These are phyloP conservation scores for Candida nonsorbophila DNA, from an alignment of 805 yeast genomes.

Conservation along the genomic window DNA sequence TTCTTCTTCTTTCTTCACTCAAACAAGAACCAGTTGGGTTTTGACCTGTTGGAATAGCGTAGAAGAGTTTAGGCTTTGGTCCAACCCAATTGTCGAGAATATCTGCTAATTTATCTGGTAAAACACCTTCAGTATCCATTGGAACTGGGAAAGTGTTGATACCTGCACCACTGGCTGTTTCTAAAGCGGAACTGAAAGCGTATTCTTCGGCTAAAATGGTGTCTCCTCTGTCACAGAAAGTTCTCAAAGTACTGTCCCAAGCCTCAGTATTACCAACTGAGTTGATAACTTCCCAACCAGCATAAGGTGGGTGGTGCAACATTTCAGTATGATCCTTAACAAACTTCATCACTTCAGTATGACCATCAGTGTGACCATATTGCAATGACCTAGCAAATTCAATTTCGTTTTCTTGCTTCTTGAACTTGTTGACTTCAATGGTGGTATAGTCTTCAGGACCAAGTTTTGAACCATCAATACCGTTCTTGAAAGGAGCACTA, in stretches of 20 bases:
- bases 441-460: conserved; percentile 30
- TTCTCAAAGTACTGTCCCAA: conserved; percentile 78
- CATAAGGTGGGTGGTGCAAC: conserved; percentile 41
- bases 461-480: conserved; percentile 67
- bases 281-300: conserved; percentile 65
- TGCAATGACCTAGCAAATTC: conserved; percentile 85
- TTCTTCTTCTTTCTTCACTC: conserved; percentile 67
- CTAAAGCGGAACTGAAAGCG: conserved; percentile 80
- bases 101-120: conserved; percentile 62
- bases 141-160: conserved; percentile 64
- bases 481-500: conserved; percentile 71
- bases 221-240: conserved; percentile 75
- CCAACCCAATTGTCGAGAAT: conserved; percentile 67
- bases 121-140: conserved; percentile 74
- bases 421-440: conserved; percentile 36
- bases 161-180: conserved; percentile 73
- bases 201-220: conserved; percentile 77
- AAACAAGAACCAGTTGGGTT: conserved; percentile 95
- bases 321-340: conserved; percentile 68
- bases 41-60: conserved; percentile 94
- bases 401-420: conserved; percentile 39
- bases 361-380: conserved; percentile 85
- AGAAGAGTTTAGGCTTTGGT: conserved; percentile 77
- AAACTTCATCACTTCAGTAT: conserved; percentile 61
- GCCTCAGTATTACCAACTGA: conserved; percentile 88